These are phyloP conservation scores for Drechslera avenae DNA, from an alignment of 2,329 filamentous ascomycete genomes.

Conservation along the genomic window DNA sequence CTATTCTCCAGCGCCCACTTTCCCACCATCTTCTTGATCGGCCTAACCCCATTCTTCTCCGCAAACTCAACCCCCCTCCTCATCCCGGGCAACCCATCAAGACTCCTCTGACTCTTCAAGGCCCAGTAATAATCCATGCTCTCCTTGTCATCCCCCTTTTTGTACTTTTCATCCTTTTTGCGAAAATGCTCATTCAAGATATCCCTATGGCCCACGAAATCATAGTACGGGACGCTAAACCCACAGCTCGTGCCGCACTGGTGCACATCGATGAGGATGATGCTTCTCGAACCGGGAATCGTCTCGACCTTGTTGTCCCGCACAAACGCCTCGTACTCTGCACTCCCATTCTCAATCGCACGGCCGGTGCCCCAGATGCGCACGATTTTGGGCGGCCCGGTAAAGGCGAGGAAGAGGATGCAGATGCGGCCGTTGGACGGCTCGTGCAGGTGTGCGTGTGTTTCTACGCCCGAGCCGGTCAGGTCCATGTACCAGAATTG, in stretches of 20 bases:
- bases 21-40: slow-evolving; percentile 53
- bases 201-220: slow-evolving; percentile 49
- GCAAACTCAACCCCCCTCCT: slow-evolving; percentile 46
- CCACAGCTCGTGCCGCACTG: slow-evolving; percentile 53
- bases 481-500: slow-evolving; percentile 54
- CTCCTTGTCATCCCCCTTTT: slow-evolving; percentile 46
- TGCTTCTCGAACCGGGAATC: slow-evolving; percentile 47
- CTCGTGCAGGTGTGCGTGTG: slow-evolving; percentile 51
- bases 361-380: slow-evolving; percentile 50
- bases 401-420: slow-evolving; percentile 52
- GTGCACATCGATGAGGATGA: slow-evolving; percentile 52
- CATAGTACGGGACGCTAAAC: slow-evolving; percentile 52
- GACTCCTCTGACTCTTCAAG: slow-evolving; percentile 50
- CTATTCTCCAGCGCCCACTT: slow-evolving; percentile 33
- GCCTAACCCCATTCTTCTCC: slow-evolving; percentile 45
- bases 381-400: slow-evolving; percentile 51
- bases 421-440: slow-evolving; percentile 50
- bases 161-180: slow-evolving; percentile 46
- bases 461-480: slow-evolving; percentile 52
- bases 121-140: slow-evolving; percentile 54
- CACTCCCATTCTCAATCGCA: slow-evolving; percentile 47
- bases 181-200: slow-evolving; percentile 51
- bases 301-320: slow-evolving; percentile 39
- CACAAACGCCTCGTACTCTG: slow-evolving; percentile 45
- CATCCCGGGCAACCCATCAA: slow-evolving; percentile 54